Percentiles rank a stretch among this genome's conserved stretches.
Evolutionary conservation across 495 filamentous ascomycete species (phyloP).

Genomic region (Coniosporium apollinis): DNA sequence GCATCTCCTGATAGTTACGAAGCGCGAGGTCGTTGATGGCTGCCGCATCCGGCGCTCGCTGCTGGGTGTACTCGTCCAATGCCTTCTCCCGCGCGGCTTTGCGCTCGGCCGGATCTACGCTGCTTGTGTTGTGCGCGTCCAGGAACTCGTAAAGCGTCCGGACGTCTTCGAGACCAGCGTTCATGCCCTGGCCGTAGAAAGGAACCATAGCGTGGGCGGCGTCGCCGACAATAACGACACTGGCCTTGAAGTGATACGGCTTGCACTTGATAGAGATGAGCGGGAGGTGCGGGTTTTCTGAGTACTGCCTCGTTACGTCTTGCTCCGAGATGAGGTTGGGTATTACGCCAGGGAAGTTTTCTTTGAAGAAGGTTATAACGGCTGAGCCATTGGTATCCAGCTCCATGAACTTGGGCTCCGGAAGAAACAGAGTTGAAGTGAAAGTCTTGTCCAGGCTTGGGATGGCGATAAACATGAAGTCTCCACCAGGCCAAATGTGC

Average conservation of each 20-base stretch:
- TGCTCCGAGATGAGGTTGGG: slow-evolving; percentile 57
- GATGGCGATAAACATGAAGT: slow-evolving; percentile 97
- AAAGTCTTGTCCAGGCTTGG: slow-evolving; percentile 79
- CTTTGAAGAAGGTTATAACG: slow-evolving; percentile 56
- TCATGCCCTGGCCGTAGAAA: slow-evolving; percentile 30
- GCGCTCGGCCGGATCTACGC: slow-evolving; percentile 17
- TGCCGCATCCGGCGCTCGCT: slow-evolving; percentile 59
- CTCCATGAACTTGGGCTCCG: slow-evolving; percentile 36
- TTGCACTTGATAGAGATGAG: slow-evolving; percentile 83
- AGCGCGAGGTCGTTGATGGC: slow-evolving; percentile 88
- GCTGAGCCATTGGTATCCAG: slow-evolving; percentile 39
- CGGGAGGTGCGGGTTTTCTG: slow-evolving; percentile 69
- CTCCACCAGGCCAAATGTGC: slow-evolving; percentile 89
- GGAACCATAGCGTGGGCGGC: slow-evolving; percentile 96
- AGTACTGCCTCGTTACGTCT: slow-evolving; percentile 54
- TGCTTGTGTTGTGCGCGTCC: slow-evolving; percentile 26
- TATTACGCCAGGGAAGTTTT: slow-evolving; percentile 69
- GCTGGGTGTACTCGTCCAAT: slow-evolving; percentile 52
- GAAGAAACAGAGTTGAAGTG: slow-evolving; percentile 87
- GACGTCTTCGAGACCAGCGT: slow-evolving; percentile 27
- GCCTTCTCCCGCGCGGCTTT: slow-evolving; percentile 38
- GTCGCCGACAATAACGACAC: slow-evolving; percentile 79
- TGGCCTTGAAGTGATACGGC: slow-evolving; percentile 64
- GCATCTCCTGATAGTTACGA: slow-evolving; percentile 88
- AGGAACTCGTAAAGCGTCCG: slow-evolving; percentile 49